Evolutionary conservation across 495 filamentous ascomycete species (phyloP), one percentile per base, ranked within the genome.

Genomic region (Penicillium riverlandense): DNA sequence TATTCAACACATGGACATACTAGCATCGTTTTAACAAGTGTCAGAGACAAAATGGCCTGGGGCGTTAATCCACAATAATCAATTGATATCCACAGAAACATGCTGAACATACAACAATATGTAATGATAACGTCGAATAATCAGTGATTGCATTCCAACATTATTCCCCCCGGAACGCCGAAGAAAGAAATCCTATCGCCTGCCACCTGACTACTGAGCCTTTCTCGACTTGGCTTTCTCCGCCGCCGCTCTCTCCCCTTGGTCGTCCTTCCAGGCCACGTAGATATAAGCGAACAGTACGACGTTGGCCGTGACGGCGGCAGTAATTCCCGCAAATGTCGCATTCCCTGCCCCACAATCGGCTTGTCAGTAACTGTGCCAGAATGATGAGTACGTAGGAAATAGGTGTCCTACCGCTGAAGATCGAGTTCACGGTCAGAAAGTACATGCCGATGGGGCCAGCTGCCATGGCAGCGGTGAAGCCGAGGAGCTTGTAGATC

Each of bases 261-360:
- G 72, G 55, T 98, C 92, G 58, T 98, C 92, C 49, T 76, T 78
- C 76, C 95, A 88, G 28, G 94, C 92, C 1, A 95, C 90, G 46
- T 91, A 72, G 40, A 97, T 80, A 66, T 97, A 99, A 11, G 79
- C 83, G 46, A 99, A 80, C 44, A 99, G 70, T 7, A 99, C 87
- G 12, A 88, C 76, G 60, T 99, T 99, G 28, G 92, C 92, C 49
- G 86, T 83, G 33, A 97, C 65, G 15, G 94, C 94, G 8, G 92
- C 92, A 15, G 80, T 66, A 8, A 79, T 89, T 6, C 89, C 92
- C 5, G 90, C 88, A 48, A 78, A 90, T 11, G 90, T 95, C 11
- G 88, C 72, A 58, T 91, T 95, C 41, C 89, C 91, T 94, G 31
- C 31, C n/a, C 38, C 40, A 8, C 39, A 16, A 30, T 12, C 22